A percentile compares a stretch with the other conserved stretches of the same genome.
Conservation (phyloP, 352 stramenopile species). For the Thraustotheca clavata region DNA sequence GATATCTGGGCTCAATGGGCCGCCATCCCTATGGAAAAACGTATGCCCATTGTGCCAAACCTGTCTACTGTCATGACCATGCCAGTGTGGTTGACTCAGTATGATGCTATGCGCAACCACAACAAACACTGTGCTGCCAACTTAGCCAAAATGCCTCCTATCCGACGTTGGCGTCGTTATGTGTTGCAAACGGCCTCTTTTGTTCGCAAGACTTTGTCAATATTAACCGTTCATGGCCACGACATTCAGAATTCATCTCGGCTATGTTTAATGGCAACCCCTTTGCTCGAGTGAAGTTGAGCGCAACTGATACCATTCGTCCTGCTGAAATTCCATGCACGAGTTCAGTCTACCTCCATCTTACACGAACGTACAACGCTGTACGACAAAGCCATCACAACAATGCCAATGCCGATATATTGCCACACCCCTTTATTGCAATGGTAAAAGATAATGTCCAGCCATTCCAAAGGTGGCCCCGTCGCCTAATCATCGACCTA, state of each 20-base stretch:
- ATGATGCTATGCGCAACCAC: not conserved
- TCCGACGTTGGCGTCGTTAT: not conserved
- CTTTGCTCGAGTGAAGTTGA: not conserved
- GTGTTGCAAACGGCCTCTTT: not conserved
- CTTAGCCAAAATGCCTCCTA: not conserved
- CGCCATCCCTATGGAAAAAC: not conserved
- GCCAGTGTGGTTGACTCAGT: constrained; percentile 1
- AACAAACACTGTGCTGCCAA: not conserved
- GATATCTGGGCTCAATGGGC: not conserved
- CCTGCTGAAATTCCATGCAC: not conserved
- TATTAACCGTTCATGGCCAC: not conserved
- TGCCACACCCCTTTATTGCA: not conserved
- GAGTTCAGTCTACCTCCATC: not conserved
- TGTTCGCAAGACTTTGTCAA: not conserved
- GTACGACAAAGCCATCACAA: not conserved
- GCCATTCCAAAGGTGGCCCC: not conserved
- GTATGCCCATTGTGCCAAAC: not conserved
- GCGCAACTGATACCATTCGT: not conserved
- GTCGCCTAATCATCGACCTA: not conserved
- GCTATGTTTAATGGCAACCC: not conserved
- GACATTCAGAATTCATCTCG: not conserved
- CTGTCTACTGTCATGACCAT: not conserved
- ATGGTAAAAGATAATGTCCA: not conserved
- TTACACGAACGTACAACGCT: not conserved
- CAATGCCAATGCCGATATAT: not conserved